Evolutionary conservation across 352 stramenopile species (phyloP).

Genomic region (Phytophthora constricta): DNA sequence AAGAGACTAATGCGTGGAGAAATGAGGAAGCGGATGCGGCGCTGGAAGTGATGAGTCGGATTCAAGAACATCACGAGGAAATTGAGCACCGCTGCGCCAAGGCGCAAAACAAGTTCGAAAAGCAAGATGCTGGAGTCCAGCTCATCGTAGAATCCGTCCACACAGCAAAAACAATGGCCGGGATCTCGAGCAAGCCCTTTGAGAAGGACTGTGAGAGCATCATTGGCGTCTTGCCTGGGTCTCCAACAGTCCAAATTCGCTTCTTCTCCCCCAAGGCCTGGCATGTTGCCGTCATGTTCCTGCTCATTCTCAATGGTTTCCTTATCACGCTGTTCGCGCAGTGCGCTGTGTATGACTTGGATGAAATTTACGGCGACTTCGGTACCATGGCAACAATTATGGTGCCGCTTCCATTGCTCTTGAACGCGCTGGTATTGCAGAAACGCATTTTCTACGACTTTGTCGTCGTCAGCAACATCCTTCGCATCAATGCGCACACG

Average conservation of each 20-base stretch:
- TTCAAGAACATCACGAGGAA: conserved; percentile 33
- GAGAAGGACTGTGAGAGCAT: conserved; percentile 1
- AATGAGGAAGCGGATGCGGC: conserved; percentile 28
- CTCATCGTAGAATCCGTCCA: neutral
- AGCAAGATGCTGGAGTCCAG: conserved; percentile 6
- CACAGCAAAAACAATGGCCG: neutral
- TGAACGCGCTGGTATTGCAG: conserved; percentile 65
- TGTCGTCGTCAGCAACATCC: conserved; percentile 56
- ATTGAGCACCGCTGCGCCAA: conserved; percentile 24
- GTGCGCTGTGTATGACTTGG: conserved; percentile 57
- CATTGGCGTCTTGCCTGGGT: conserved; percentile 15
- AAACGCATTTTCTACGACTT: conserved; percentile 67
- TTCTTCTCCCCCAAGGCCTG: conserved; percentile 71
- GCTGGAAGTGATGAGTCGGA: conserved; percentile 24
- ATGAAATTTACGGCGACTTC: conserved; percentile 43
- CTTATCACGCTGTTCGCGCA: conserved; percentile 63
- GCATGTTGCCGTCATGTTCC: conserved; percentile 63
- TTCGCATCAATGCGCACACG: conserved; percentile 55
- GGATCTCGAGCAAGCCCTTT: neutral
- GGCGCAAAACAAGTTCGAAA: conserved; percentile 11
- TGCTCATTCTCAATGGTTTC: conserved; percentile 72
- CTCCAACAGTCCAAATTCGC: conserved; percentile 30
- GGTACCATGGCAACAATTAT: conserved; percentile 29
- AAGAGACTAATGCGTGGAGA: conserved; percentile 27
- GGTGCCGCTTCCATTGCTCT: conserved; percentile 42